Percentiles rank a stretch among this genome's conserved stretches.
phyloP scores from a whole-genome alignment of 2,329 filamentous ascomycete species.

The Plenodomus lindquistii region DNA sequence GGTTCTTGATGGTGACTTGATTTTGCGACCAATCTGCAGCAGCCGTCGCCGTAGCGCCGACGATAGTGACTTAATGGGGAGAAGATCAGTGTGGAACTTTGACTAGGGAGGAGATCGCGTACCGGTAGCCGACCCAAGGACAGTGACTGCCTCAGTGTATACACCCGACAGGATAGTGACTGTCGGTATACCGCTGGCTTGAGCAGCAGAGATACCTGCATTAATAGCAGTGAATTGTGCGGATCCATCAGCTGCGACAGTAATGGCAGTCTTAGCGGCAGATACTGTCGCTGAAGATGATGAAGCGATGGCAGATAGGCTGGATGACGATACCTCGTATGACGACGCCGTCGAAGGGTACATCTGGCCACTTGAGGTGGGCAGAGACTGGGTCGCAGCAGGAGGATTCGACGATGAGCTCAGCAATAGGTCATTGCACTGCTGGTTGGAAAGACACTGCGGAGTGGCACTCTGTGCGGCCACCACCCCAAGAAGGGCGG shows the following conservation, averaged over 20 bases:
- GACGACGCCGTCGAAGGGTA: no score
- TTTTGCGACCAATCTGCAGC: constrained; percentile 44
- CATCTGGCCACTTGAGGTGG: constrained; percentile 1
- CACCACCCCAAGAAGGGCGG: no score
- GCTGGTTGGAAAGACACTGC: no score
- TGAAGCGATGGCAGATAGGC: no score
- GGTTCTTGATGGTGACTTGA: constrained; percentile 41
- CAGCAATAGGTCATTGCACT: no score
- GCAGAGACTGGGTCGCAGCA: constrained; percentile 5
- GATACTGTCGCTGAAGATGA: constrained; percentile 6
- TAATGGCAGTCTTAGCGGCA: constrained; percentile 37
- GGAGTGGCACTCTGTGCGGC: no score
- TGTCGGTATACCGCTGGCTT: constrained; percentile 47
- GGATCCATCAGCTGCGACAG: constrained; percentile 50
- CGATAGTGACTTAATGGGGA: constrained; percentile 50
- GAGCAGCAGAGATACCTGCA: constrained; percentile 50
- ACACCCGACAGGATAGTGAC: constrained; percentile 52
- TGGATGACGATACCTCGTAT: no score
- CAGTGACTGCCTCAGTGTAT: constrained; percentile 49
- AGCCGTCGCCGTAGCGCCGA: constrained; percentile 36
- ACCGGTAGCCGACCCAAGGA: constrained; percentile 45
- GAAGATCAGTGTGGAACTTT: no score
- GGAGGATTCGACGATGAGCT: not conserved
- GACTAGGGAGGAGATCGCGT: no score
- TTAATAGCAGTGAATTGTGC: constrained; percentile 53